Percentiles rank a stretch among this genome's conserved stretches.
phyloP scores from a whole-genome alignment of 148 eudicot genomes.

The Silene uniflora region DNA sequence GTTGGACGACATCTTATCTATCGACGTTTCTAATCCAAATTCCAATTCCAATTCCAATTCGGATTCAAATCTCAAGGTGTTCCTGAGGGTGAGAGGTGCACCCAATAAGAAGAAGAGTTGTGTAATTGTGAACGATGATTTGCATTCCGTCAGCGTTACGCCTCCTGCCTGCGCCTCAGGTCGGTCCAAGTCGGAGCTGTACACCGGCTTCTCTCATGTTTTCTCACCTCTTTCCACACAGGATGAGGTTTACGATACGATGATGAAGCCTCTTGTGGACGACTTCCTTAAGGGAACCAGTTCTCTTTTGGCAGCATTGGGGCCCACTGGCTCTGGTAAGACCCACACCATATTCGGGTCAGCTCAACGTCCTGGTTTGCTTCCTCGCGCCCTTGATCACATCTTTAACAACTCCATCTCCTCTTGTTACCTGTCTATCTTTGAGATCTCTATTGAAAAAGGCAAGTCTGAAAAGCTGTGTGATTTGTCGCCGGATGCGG shows the following conservation, averaged over 20 bases:
- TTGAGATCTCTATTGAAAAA: conserved; percentile 63
- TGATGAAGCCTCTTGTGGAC: conserved; percentile 67
- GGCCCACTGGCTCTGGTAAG: conserved; percentile 96
- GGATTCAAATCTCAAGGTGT: conserved; percentile 42
- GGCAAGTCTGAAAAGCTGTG: conserved; percentile 66
- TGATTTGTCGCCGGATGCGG: conserved; percentile 66
- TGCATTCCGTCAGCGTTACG: conserved; percentile 47
- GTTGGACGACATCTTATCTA: conserved; percentile 34
- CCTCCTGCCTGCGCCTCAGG: conserved; percentile 34
- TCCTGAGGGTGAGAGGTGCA: conserved; percentile 42
- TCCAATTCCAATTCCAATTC: conserved; percentile 7
- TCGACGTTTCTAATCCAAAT: conserved; percentile 10
- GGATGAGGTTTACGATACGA: conserved; percentile 66
- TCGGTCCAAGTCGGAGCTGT: conserved; percentile 56
- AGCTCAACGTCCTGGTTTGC: conserved; percentile 76
- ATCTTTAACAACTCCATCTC: conserved; percentile 34
- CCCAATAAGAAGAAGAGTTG: conserved; percentile 19
- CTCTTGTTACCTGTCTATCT: conserved; percentile 62
- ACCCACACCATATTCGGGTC: conserved; percentile 84
- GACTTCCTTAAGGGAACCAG: conserved; percentile 68
- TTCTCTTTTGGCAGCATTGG: conserved; percentile 80
- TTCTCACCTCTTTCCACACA: conserved; percentile 57
- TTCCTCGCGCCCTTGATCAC: conserved; percentile 63
- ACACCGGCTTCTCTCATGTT: conserved; percentile 63
- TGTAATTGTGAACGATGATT: conserved; percentile 43